Base-by-base conservation (phyloP, 2,329 filamentous ascomycete genomes). In the Botryosphaeria dothidea region DNA sequence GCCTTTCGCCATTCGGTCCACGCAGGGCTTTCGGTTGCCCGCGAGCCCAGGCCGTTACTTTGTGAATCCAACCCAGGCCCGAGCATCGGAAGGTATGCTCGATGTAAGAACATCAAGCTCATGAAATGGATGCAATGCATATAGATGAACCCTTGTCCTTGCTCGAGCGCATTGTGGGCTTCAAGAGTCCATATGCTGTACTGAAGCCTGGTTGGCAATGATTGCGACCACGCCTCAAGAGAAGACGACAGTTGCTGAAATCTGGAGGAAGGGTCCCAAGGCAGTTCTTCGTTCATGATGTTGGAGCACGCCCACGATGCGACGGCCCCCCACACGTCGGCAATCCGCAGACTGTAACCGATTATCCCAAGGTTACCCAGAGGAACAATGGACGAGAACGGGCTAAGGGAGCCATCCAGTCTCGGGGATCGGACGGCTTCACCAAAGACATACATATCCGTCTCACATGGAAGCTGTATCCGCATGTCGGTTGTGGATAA, bases 61-160 rank as follows among this genome's bases (percentile, higher is more conserved):
- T 65, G 48, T 7, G 54, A 7, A 49, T 77, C 72, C 15, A 45
- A 54, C 19, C 75, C 72, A 2, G 75, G 74, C 0, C 75, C 77
- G 0, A 78, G 72, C 7, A 77, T 75, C 0, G 77, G 77, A 9
- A 79, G 67, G 66, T 79, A 78, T 27, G 76, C 75, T 19, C 77
- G 76, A 57, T 78, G 74, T 17, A 79, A 71, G 65, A 79, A 79
- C 77, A 79, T 79, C 67, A 74, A 72, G 62, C 73, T 75, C 77
- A 79, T 79, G 65, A 79, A 79, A 66, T 78, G 72, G 54, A 79
- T 79, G 66, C 75, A 73, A 66, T 78, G 77, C 77, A 78, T 79
- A 67, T 79, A 79, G 68, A 73, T 76, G 67, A 75, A 79, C 4
- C 76, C 77, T 61, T 79, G 77, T 15, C 77, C 77, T 61, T 78